Conservation (phyloP, 2,329 filamentous ascomycete genomes). For the Diaporthe longicolla region DNA sequence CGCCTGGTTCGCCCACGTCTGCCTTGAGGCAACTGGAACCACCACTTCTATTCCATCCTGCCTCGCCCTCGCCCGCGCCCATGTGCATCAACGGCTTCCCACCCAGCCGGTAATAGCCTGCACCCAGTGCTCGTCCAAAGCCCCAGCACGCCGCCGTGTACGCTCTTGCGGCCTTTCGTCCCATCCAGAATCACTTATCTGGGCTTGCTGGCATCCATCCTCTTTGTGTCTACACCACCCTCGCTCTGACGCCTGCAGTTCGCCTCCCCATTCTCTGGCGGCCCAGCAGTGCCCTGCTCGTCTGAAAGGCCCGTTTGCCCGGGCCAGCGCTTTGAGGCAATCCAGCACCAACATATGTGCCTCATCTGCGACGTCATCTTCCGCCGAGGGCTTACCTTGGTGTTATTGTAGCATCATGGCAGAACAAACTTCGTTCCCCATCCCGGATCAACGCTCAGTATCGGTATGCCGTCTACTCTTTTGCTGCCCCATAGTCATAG, state of each 20-base stretch:
- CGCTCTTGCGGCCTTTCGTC: slow-evolving; percentile 1
- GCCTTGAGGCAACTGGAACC: slow-evolving; percentile 23
- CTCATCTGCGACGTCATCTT: not conserved
- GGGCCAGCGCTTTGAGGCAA: not conserved
- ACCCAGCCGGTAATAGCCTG: slow-evolving; percentile 24
- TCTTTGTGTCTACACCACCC: not conserved
- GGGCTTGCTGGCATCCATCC: slow-evolving; percentile 10
- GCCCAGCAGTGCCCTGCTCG: not conserved
- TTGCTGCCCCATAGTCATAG: not conserved
- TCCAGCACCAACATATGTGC: slow-evolving; percentile 9
- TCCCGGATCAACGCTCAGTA: slow-evolving; percentile 14
- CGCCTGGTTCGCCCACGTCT: slow-evolving; percentile 12
- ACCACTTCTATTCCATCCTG: not conserved
- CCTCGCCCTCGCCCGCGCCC: slow-evolving; percentile 1
- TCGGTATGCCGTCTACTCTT: slow-evolving; percentile 42
- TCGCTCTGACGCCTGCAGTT: slow-evolving; percentile 13
- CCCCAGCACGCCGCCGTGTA: slow-evolving; percentile 13
- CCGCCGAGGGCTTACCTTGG: not conserved
- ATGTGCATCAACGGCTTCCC: slow-evolving; percentile 14
- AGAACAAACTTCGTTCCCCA: slow-evolving; percentile 14
- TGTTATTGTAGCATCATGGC: slow-evolving; percentile 36
- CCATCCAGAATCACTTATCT: slow-evolving; percentile 17
- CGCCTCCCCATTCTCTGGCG: slow-evolving; percentile 6
- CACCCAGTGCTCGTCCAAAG: not conserved
- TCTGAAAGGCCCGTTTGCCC: not conserved